phyloP scores from a whole-genome alignment of 148 eudicot species.

The Tetragonia tetragonoides region DNA sequence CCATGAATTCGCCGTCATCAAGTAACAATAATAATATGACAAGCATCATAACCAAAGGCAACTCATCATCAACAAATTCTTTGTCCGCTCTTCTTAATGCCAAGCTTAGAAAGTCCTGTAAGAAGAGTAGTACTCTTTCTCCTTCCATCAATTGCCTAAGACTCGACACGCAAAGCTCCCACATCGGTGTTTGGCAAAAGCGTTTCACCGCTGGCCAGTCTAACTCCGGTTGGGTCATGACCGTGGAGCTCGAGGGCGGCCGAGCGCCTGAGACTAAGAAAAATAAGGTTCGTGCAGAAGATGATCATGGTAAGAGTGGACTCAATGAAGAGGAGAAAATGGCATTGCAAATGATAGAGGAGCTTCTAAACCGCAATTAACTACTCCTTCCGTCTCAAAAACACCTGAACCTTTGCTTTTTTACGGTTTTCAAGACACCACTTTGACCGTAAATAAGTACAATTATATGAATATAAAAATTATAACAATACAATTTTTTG shows the following conservation, averaged over 20 bases:
- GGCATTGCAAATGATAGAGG: slow-evolving; percentile 71
- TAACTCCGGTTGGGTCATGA: slow-evolving; percentile 54
- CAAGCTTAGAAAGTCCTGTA: slow-evolving; percentile 43
- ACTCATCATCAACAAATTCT: slow-evolving; percentile 18
- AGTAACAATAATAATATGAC: background rate
- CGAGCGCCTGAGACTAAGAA: background rate
- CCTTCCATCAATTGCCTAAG: slow-evolving; percentile 56
- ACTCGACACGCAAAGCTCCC: slow-evolving; percentile 49
- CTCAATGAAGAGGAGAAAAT: slow-evolving; percentile 55
- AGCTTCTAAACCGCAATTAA: slow-evolving; percentile 43
- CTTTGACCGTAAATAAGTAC: no score
- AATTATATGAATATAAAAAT: no score
- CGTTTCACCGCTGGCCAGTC: slow-evolving; percentile 35
- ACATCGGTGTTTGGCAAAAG: slow-evolving; percentile 61
- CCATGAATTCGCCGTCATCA: background rate
- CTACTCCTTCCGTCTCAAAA: no score
- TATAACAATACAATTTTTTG: no score
- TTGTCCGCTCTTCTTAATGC: slow-evolving; percentile 32
- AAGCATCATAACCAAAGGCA: background rate
- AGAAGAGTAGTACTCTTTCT: slow-evolving; percentile 13
- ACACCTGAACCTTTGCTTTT: no score
- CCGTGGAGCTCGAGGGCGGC: slow-evolving; percentile 35
- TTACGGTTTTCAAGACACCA: no score
- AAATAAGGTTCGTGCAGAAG: background rate
- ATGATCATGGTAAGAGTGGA: slow-evolving; percentile 8